Evolutionary conservation across 169 alveolate genomes (phyloP).

Genomic region (Babesia ovis): DNA sequence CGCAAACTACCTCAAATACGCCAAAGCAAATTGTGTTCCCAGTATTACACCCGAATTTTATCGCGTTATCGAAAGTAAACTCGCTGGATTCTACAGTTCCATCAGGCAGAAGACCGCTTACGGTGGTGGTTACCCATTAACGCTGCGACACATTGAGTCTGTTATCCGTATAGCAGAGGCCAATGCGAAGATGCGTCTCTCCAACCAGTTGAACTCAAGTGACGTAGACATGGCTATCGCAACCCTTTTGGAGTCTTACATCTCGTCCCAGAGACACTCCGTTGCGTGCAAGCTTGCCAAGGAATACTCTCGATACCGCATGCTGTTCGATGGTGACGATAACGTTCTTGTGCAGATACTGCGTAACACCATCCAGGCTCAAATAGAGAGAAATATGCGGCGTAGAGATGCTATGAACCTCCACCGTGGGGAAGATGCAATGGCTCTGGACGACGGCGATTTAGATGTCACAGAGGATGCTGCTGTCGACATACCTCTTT

Average conservation of each 20-base stretch:
- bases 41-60: slow-evolving; percentile 73
- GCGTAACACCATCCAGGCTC: slow-evolving; percentile 74
- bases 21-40: slow-evolving; percentile 90
- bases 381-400: slow-evolving; percentile 65
- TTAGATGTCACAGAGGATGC: slow-evolving; percentile 2
- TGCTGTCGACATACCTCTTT: slow-evolving; percentile 39
- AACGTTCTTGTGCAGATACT: slow-evolving; percentile 79
- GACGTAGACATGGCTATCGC: slow-evolving; percentile 98
- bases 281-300: slow-evolving; percentile 88
- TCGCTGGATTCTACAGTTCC: slow-evolving; percentile 89
- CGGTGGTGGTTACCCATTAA: slow-evolving; percentile 96
- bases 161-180: slow-evolving; percentile 96
- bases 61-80: slow-evolving; percentile 76
- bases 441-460: slow-evolving; percentile 59
- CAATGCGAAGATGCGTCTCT: slow-evolving; percentile 93
- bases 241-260: slow-evolving; percentile 93
- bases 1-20: slow-evolving; percentile 94
- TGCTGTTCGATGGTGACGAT: slow-evolving; percentile 82
- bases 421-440: slow-evolving; percentile 63
- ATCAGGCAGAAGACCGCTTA: slow-evolving; percentile 92
- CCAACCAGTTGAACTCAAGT: slow-evolving; percentile 90
- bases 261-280: slow-evolving; percentile 92
- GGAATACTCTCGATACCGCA: slow-evolving; percentile 83
- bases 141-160: slow-evolving; percentile 95
- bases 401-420: slow-evolving; percentile 65